Base-by-base conservation (phyloP, 2,329 filamentous ascomycete genomes). In the Monosporascus sp. region DNA sequence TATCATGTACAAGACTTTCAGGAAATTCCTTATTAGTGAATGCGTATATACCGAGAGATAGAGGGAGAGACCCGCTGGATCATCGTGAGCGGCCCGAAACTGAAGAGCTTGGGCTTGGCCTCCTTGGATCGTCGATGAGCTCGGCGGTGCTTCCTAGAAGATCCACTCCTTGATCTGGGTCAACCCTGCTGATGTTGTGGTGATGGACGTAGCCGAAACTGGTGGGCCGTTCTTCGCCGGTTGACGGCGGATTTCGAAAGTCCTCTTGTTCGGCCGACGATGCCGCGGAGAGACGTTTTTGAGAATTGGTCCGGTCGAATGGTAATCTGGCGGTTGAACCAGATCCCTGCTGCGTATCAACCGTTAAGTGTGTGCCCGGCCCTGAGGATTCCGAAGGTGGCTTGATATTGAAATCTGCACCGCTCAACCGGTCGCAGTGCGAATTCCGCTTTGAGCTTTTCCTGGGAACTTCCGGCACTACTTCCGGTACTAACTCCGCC, bases 371-470 rank as follows among this genome's bases (percentile, higher is more conserved):
- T 48, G 53, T 50, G 35, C 52, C 58, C n/a, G 54, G 45, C 37
- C 40, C 24, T 50, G 51, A 53, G n/a, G 47, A 45, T 48, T 58
- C 56, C 19, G 56, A 27, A 43, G 63, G 49, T 43, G 59, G 51
- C 37, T 49, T 53, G n/a, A 71, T 37, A 50, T 69, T 71, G 43
- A 74, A 64, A 22, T 73, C 72, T 8, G 71, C 66, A 22, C 68
- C 60, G 14, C 67, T 65, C 24, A 71, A 63, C n/a, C 67, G 65
- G 24, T 66, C 68, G 31, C 61, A 65, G 41, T 68, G 72, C 2
- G 81, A 83, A 54, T 78, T 71, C 55, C 86, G 79, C 65, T 84
- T 85, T 0, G 88, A 91, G 65, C 86, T 91, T 70, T 87, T 90
- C 31, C 88, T 79, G 0, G 84, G 84, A 4, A 77, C 62, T n/a